Percentiles rank a stretch among this genome's conserved stretches.
Conservation (phyloP, 805 yeast genomes). For the Cyberlindnera amylophila region DNA sequence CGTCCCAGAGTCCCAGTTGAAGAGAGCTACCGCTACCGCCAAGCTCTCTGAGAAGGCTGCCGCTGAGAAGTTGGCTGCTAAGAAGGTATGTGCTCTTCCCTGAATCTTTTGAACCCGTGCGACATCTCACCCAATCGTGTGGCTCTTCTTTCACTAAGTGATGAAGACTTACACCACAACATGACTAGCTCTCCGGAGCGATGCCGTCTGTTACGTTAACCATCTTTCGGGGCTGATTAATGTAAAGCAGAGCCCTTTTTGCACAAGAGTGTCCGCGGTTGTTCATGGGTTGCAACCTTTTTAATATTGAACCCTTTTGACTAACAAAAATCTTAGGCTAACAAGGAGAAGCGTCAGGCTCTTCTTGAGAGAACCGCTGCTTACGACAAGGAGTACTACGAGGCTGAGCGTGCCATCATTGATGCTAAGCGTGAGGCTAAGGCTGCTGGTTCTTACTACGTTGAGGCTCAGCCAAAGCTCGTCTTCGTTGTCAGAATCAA, state of each 20-base stretch:
- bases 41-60: conserved; percentile 74
- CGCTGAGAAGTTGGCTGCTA: conserved; percentile 75
- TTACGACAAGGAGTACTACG: conserved; percentile 91
- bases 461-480: conserved; percentile 90
- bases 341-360: conserved; percentile 58
- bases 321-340: conserved; percentile 34
- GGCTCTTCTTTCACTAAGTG: conserved; percentile 23
- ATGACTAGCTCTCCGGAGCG: conserved; percentile 58
- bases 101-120: background rate
- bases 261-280: background rate
- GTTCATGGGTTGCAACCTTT: background rate
- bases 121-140: background rate
- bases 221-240: conserved; percentile 76
- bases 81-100: conserved; percentile 61
- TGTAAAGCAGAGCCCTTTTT: conserved; percentile 3
- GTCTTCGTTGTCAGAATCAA: conserved; percentile 95
- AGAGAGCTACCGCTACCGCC: conserved; percentile 76
- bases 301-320: background rate
- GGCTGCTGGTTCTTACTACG: conserved; percentile 91
- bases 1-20: conserved; percentile 81
- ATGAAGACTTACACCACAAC: conserved; percentile 50
- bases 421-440: conserved; percentile 90
- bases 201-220: conserved; percentile 68
- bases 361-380: conserved; percentile 94
- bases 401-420: conserved; percentile 84